A percentile compares a stretch with the other conserved stretches of the same genome.
Conservation (phyloP, 306 rosid genomes). For the Cercis canadensis region DNA sequence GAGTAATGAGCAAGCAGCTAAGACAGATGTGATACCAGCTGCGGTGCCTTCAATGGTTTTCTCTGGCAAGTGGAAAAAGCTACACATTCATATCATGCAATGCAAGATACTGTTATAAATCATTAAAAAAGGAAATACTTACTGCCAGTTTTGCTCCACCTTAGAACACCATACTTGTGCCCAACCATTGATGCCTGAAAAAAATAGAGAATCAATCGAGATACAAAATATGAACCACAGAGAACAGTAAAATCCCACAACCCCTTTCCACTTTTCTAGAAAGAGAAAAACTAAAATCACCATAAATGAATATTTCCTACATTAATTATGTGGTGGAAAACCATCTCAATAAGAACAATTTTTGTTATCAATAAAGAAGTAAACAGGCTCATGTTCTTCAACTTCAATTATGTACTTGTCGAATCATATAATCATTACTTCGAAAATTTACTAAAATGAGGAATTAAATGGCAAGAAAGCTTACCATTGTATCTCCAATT, state of each 20-base stretch:
- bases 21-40: slow-evolving; percentile 94
- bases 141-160: slow-evolving; percentile 99
- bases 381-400: not conserved
- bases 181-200: slow-evolving; percentile 96
- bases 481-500: slow-evolving; percentile 96
- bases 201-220: slow-evolving; percentile 8
- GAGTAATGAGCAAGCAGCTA: slow-evolving; percentile 87
- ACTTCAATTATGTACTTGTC: not conserved
- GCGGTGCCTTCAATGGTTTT: slow-evolving; percentile 99
- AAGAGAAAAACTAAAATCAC: not conserved
- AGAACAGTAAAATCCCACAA: slow-evolving; percentile 10
- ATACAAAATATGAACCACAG: not conserved
- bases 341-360: not conserved
- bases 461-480: slow-evolving; percentile 2
- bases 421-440: not conserved
- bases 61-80: slow-evolving; percentile 59
- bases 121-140: slow-evolving; percentile 43
- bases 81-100: slow-evolving; percentile 33
- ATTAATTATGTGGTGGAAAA: not conserved
- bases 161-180: slow-evolving; percentile 88
- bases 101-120: slow-evolving; percentile 29
- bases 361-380: not conserved
- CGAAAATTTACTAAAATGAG: not conserved
- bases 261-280: slow-evolving; percentile 1
- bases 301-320: not conserved